Evolutionary conservation across 2,329 filamentous ascomycete genomes (phyloP).

Genomic region (Cladosporium sp.): DNA sequence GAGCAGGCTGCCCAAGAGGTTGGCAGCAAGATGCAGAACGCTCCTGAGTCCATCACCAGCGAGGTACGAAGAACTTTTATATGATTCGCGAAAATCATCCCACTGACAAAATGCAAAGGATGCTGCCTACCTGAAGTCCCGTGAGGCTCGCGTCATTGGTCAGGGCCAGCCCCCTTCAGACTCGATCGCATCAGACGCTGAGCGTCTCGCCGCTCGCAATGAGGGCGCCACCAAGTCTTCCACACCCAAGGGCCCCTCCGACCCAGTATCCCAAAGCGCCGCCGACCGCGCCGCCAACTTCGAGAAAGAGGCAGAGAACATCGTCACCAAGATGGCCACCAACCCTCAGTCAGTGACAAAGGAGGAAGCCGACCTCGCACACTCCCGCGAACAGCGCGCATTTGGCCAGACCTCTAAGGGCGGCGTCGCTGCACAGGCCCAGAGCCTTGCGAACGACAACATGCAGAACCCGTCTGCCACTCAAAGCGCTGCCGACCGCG

Average conservation of each 20-base stretch:
- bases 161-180: constrained; percentile 33
- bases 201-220: constrained; percentile 43
- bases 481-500: constrained; percentile 37
- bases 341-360: constrained; percentile 38
- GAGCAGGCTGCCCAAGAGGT: constrained; percentile 35
- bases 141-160: constrained; percentile 41
- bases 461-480: constrained; percentile 31
- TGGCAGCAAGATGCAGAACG: constrained; percentile 33
- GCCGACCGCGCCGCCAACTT: constrained; percentile 38
- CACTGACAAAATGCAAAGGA: constrained; percentile 32
- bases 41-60: constrained; percentile 40
- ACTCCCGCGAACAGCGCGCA: constrained; percentile 38
- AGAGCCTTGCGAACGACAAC: constrained; percentile 36
- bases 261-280: constrained; percentile 36
- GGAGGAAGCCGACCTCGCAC: constrained; percentile 37
- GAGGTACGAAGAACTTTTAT: constrained; percentile 22
- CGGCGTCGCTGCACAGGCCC: constrained; percentile 38
- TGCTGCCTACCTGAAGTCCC: constrained; percentile 45
- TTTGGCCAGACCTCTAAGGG: constrained; percentile 38
- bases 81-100: neutral
- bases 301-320: constrained; percentile 33
- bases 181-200: constrained; percentile 42
- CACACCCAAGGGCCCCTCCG: constrained; percentile 21
- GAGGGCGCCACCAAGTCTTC: constrained; percentile 27
- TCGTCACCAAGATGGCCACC: constrained; percentile 39